phyloP scores from a whole-genome alignment of 78 protist genomes.

The Diacronema lutheri region DNA sequence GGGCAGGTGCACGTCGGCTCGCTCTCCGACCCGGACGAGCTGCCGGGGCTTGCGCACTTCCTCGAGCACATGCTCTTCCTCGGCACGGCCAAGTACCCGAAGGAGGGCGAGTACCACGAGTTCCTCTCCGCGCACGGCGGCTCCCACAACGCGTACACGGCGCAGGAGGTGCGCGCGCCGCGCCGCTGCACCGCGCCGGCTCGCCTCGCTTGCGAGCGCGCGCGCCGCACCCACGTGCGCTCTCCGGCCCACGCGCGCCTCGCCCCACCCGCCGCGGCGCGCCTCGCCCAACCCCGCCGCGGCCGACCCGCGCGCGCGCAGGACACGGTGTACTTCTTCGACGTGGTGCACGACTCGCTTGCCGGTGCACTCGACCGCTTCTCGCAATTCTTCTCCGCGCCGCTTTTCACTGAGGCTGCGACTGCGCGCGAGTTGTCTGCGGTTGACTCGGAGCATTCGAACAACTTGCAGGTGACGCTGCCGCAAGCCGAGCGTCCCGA shows the following conservation, averaged over 20 bases:
- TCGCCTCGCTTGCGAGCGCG: too few relatives aligned
- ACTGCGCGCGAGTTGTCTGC: neutral
- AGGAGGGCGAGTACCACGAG: conserved; percentile 50
- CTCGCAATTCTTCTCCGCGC: neutral
- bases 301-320: too few relatives aligned
- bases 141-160: conserved; percentile 71
- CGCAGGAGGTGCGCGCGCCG: neutral
- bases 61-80: conserved; percentile 81
- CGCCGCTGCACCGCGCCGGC: too few relatives aligned
- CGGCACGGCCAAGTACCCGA: conserved; percentile 63
- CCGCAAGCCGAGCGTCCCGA: too few relatives aligned
- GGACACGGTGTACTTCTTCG: too few relatives aligned
- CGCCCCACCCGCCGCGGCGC: too few relatives aligned
- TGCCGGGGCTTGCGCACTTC: conserved; percentile 76
- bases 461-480: too few relatives aligned
- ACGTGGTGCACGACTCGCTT: neutral
- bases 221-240: too few relatives aligned
- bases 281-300: too few relatives aligned
- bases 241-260: too few relatives aligned
- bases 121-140: conserved; percentile 67
- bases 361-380: neutral
- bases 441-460: conserved; percentile 5
- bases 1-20: conserved; percentile 51
- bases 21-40: conserved; percentile 49
- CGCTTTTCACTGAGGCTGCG: neutral